A percentile compares a stretch with the other conserved stretches of the same genome.
Evolutionary conservation across 495 filamentous ascomycete genomes (phyloP).

Genomic region (Tuber indicum): DNA sequence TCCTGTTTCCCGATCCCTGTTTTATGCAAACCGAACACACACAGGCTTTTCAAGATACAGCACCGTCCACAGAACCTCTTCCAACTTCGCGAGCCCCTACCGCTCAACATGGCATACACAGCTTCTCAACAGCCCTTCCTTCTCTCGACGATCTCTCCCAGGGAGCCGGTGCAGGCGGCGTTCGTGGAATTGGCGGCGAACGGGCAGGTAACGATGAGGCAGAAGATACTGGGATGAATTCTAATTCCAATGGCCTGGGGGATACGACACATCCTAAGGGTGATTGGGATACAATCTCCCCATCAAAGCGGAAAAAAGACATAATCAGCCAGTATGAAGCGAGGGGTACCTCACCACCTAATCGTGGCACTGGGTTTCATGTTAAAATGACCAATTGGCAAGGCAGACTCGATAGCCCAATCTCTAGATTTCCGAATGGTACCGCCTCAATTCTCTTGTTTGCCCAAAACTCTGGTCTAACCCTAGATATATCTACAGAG

Average conservation of each 20-base stretch:
- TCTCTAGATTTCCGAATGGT: constrained; percentile 40
- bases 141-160: constrained; percentile 16
- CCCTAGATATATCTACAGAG: constrained; percentile 19
- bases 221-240: constrained; percentile 13
- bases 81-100: constrained; percentile 6
- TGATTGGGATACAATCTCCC: constrained; percentile 9
- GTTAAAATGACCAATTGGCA: constrained; percentile 40
- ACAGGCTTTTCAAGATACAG: constrained; percentile 24
- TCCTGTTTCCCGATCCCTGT: constrained; percentile 27
- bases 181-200: constrained; percentile 5
- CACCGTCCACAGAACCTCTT: constrained; percentile 13
- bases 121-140: constrained; percentile 11
- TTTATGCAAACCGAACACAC: constrained; percentile 41
- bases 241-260: neutral
- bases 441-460: neutral
- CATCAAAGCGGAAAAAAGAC: constrained; percentile 22
- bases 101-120: constrained; percentile 30
- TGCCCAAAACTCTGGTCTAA: neutral
- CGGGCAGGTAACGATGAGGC: constrained; percentile 13
- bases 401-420: constrained; percentile 37
- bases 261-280: constrained; percentile 6
- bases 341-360: constrained; percentile 21
- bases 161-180: constrained; percentile 13
- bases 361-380: constrained; percentile 21
- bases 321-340: constrained; percentile 36